Evolutionary conservation across 2,329 filamentous ascomycete genomes (phyloP).

Genomic region (Pyrenophora teres): DNA sequence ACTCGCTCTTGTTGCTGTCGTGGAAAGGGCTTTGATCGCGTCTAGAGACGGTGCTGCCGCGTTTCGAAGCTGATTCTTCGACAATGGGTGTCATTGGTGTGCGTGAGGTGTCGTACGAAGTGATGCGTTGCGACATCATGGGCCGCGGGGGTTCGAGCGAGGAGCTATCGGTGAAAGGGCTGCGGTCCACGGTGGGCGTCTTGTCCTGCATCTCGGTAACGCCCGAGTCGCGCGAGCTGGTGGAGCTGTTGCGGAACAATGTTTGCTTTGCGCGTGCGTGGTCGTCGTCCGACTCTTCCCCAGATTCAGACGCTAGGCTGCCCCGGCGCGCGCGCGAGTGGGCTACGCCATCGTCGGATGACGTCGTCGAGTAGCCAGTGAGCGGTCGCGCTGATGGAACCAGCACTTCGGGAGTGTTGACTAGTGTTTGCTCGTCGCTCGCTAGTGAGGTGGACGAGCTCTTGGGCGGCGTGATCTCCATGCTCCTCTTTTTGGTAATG

Average conservation of each 20-base stretch:
- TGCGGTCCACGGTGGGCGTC: conserved; percentile 36
- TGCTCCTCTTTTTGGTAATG: conserved; percentile 48
- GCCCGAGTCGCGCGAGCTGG: conserved; percentile 34
- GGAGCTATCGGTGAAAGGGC: conserved; percentile 43
- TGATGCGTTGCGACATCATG: conserved; percentile 36
- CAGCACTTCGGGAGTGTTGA: conserved; percentile 31
- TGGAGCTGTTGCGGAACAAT: conserved; percentile 33
- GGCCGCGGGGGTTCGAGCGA: conserved; percentile 31
- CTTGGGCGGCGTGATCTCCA: conserved; percentile 35
- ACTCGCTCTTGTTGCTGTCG: conserved; percentile 39
- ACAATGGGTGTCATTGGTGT: conserved; percentile 52
- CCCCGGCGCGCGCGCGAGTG: conserved; percentile 41
- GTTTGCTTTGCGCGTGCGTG: conserved; percentile 41
- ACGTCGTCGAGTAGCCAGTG: conserved; percentile 39
- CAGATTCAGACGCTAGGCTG: conserved; percentile 40
- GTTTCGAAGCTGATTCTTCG: conserved; percentile 51
- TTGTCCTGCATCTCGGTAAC: conserved; percentile 44
- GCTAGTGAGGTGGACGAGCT: conserved; percentile 28
- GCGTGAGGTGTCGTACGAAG: conserved; percentile 35
- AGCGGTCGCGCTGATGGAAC: conserved; percentile 35
- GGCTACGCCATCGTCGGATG: conserved; percentile 37
- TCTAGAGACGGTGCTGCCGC: conserved; percentile 37
- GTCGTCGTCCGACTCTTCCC: conserved; percentile 36
- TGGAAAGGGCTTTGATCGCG: conserved; percentile 44
- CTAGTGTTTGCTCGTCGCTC: conserved; percentile 27